Percentiles rank a stretch among this genome's conserved stretches.
These are phyloP conservation scores for Mycena crocata DNA, from an alignment of 768 basidiomycete species.

Conservation along the genomic window DNA sequence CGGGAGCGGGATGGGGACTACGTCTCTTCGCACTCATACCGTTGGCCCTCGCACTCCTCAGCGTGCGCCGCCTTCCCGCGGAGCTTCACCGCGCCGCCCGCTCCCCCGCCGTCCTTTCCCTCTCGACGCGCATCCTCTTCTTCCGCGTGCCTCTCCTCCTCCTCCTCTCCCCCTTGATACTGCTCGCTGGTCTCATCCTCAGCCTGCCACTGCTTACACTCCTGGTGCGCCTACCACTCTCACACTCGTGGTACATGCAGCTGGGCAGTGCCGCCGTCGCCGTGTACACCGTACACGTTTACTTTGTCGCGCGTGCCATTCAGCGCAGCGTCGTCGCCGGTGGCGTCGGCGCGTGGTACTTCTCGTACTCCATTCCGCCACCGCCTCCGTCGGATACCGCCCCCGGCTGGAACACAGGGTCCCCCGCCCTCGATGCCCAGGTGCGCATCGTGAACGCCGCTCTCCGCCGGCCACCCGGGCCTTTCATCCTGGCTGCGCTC, in stretches of 20 bases:
- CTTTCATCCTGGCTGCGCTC: conserved; percentile 80
- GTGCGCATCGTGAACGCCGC: conserved; percentile 72
- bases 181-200: conserved; percentile 72
- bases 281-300: conserved; percentile 91
- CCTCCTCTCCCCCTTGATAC: conserved; percentile 77
- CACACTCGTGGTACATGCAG: conserved; percentile 83
- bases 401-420: conserved; percentile 46
- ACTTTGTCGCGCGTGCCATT: conserved; percentile 76
- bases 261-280: conserved; percentile 83
- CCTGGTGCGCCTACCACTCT: conserved; percentile 80
- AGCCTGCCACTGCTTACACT: conserved; percentile 86
- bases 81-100: conserved; percentile 79
- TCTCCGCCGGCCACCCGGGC: conserved; percentile 83
- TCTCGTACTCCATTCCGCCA: conserved; percentile 42
- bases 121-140: conserved; percentile 78
- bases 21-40: conserved; percentile 85
- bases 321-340: conserved; percentile 82
- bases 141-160: conserved; percentile 77
- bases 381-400: background rate
- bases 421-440: conserved; percentile 71
- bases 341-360: conserved; percentile 95
- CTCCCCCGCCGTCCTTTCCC: conserved; percentile 67
- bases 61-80: conserved; percentile 73
- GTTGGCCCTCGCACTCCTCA: conserved; percentile 73
- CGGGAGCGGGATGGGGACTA: conserved; percentile 55